phyloP scores from a whole-genome alignment of 495 filamentous ascomycete species.

The Talaromyces liani region DNA sequence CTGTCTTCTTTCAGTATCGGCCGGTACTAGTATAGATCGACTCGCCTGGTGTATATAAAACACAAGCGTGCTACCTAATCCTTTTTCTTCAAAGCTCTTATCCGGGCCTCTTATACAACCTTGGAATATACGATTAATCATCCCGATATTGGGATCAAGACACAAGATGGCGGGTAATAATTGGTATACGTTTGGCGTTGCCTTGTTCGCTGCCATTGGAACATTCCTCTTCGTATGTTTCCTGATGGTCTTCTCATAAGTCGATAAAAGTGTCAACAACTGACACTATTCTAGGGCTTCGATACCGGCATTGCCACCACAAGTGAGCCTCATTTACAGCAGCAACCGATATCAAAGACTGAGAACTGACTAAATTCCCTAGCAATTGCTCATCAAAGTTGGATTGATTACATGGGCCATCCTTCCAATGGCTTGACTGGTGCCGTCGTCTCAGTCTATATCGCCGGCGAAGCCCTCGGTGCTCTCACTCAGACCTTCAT shows the following conservation, averaged over 20 bases:
- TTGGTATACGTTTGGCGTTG: slow-evolving; percentile 41
- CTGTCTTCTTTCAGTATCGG: neutral
- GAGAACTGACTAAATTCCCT: slow-evolving; percentile 10
- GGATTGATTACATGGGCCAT: slow-evolving; percentile 51
- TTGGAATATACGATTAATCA: neutral
- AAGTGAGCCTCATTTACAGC: slow-evolving; percentile 27
- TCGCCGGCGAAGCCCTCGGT: slow-evolving; percentile 50
- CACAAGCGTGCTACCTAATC: neutral
- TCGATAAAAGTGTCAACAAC: neutral
- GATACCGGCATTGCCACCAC: slow-evolving; percentile 54
- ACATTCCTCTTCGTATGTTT: slow-evolving; percentile 48
- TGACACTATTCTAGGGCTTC: slow-evolving; percentile 35
- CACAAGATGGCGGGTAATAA: slow-evolving; percentile 21
- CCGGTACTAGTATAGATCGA: neutral
- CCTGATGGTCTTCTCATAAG: neutral
- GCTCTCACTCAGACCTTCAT: slow-evolving; percentile 45
- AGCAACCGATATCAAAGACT: neutral
- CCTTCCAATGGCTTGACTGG: slow-evolving; percentile 49
- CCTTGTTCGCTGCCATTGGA: slow-evolving; percentile 48
- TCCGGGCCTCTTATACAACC: neutral
- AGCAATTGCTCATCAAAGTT: slow-evolving; percentile 55
- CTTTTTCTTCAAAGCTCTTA: neutral
- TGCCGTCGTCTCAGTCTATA: slow-evolving; percentile 54
- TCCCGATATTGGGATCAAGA: neutral
- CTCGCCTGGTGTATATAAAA: neutral